Evolutionary conservation across 768 basidiomycete species (phyloP), one percentile per base, ranked within the genome.

Genomic region (Termitomyces sp.): DNA sequence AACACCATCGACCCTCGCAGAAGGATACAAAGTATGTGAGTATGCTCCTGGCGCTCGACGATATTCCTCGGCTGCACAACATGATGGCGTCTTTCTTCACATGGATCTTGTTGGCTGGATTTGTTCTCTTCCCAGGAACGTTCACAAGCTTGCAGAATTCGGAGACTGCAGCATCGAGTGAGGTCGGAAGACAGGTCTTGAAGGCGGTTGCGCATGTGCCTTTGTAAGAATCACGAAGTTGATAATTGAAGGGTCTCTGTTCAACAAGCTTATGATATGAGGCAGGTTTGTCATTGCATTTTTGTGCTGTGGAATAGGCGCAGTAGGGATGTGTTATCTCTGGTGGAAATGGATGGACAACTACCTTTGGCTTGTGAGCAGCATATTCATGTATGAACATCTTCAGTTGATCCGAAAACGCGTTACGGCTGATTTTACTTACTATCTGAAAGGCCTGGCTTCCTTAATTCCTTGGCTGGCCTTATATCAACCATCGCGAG

Each of bases 61-160:
- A 73, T 42, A 86, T 87, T 48, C 82, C 84, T 17, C 64, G 70
- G 4, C 25, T 80, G 46, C 76, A 81, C 68, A 84, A 85, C 59
- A 58, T 84, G 14, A 68, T 80, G n/a, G 79, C 82, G 2, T 76
- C 76, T 8, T 86, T 87, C 72, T 86, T 83, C 64, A 86, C 82
- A 9, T 87, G 86, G 86, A 78, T 87, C 58, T 66, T 86, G 56
- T 73, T 87, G 29, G 85, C 85, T 9, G 85, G 85, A 8, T 87
- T 87, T 67, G 72, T 87, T 17, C 74, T 87, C 34, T 85, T 87
- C 63, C 86, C 86, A 2, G 82, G 84, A 54, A 86, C 86, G 7
- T 87, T 87, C 69, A 75, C 79, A 10, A 84, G 79, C 57, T 74
- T 80, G 71, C 73, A 76, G 59, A 74, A 67, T 47, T 49, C 70